Percentiles rank a stretch among this genome's conserved stretches.
phyloP scores from a whole-genome alignment of 352 stramenopile species.

The Phytophthora sp. region DNA sequence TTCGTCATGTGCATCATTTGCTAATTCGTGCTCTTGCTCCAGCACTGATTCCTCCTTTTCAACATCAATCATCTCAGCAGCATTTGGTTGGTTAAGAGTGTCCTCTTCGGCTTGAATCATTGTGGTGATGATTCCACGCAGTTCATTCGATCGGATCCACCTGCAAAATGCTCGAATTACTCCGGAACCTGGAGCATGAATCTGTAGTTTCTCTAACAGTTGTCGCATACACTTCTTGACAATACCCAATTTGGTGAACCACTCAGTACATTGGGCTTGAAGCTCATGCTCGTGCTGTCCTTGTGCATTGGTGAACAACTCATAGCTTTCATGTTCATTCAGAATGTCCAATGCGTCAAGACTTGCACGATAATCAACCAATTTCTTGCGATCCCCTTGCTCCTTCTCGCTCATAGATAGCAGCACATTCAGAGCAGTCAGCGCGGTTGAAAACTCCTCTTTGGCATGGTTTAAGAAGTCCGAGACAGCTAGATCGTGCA shows the following conservation, averaged over 20 bases:
- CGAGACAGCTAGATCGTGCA: slow-evolving; percentile 65
- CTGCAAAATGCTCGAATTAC: slow-evolving; percentile 60
- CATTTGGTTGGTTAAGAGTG: slow-evolving; percentile 1
- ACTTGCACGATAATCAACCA: slow-evolving; percentile 66
- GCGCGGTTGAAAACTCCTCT: slow-evolving; percentile 77
- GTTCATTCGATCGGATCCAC: slow-evolving; percentile 47
- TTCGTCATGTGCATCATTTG: neutral
- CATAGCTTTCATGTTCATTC: slow-evolving; percentile 63
- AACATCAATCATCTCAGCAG: neutral
- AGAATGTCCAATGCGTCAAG: slow-evolving; percentile 75
- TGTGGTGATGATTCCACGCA: slow-evolving; percentile 33
- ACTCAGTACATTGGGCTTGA: slow-evolving; percentile 41
- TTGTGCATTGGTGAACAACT: slow-evolving; percentile 50
- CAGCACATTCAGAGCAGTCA: slow-evolving; percentile 80
- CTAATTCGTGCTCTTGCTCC: neutral
- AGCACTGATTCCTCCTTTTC: neutral
- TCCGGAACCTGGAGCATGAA: slow-evolving; percentile 49
- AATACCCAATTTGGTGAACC: slow-evolving; percentile 55
- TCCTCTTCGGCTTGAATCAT: slow-evolving; percentile 21
- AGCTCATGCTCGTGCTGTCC: slow-evolving; percentile 40
- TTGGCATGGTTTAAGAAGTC: slow-evolving; percentile 78
- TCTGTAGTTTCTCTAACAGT: slow-evolving; percentile 62
- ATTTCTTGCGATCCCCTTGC: slow-evolving; percentile 56
- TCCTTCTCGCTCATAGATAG: slow-evolving; percentile 74
- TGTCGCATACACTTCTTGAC: slow-evolving; percentile 70